phyloP scores from a whole-genome alignment of 257 asterid genomes.

The Marsdenia floribunda region DNA sequence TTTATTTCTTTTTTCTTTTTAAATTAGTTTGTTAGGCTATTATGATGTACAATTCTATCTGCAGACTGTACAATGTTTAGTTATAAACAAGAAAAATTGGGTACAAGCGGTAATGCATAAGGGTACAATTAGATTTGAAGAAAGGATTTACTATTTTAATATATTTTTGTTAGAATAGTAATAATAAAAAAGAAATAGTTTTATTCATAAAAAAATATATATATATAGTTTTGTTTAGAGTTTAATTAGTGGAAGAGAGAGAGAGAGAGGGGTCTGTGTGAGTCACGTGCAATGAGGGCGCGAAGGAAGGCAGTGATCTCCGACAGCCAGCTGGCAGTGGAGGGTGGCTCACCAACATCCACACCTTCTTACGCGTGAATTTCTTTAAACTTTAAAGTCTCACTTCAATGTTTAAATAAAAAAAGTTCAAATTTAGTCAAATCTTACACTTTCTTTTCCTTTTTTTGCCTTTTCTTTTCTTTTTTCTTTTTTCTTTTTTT shows the following conservation, averaged over 20 bases:
- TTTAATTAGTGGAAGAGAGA: neutral
- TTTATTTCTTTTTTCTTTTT: neutral
- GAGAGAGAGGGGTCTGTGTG: slow-evolving; percentile 15
- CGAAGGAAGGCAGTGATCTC: slow-evolving; percentile 30
- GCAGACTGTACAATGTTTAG: neutral
- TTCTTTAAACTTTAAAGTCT: slow-evolving; percentile 26
- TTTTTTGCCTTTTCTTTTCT: no score
- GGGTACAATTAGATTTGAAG: neutral
- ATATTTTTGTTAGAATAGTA: no score
- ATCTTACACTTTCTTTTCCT: neutral
- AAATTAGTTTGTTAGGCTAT: neutral
- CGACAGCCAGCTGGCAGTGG: slow-evolving; percentile 53
- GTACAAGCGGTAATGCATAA: neutral
- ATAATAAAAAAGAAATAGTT: no score
- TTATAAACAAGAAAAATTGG: neutral
- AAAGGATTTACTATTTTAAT: no score
- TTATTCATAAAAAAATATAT: no score
- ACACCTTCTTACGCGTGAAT: slow-evolving; percentile 46
- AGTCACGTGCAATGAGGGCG: slow-evolving; percentile 36
- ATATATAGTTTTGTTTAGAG: no score
- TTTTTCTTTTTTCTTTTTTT: no score
- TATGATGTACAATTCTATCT: neutral
- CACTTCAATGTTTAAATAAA: neutral
- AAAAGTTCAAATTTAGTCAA: slow-evolving; percentile 20
- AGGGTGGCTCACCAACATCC: slow-evolving; percentile 48